Base-by-base conservation (phyloP, 495 filamentous ascomycete genomes). In the Alectoria sarmentosa region DNA sequence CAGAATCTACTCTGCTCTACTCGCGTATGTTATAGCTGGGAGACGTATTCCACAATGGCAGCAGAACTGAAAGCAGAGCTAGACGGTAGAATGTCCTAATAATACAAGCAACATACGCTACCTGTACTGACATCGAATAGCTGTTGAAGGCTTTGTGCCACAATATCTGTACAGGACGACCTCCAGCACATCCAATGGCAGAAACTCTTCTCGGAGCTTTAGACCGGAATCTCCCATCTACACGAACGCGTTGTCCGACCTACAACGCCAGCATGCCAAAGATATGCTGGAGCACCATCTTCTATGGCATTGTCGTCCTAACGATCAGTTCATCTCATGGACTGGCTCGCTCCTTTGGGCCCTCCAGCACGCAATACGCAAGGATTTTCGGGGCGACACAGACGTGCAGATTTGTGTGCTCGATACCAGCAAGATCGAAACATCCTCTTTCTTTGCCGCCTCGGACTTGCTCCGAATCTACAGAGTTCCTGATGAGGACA, bases 311-410 rank as follows among this genome's bases (percentile, higher is more conserved):
- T 9, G n/a, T n/a, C 28, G 3, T 26, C 11, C 55, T 6, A 37
- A 13, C 55, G 37, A 39, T 26, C 32, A 36, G 10, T 37, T 58
- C 15, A 37, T 58, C 32, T 58, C 55, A 21, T 58, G 55, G 55
- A 58, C 55, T 32, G n/a, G 28, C 55, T 58, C 55, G 17, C 55
- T 58, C 17, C 30, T 58, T 39, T 58, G 30, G 30, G 55, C 32
- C 17, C 55, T 58, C 7, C 37, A 36, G 23, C 37, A 36, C 37
- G 55, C 55, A 21, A 36, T 58, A 39, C 30, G 55, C 30, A 58
- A 58, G 30, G 37, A 36, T 13, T 21, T 21, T 58, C 55, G 10
- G 9, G 46, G 46, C 23, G 46, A 28, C n/a, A 49, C 1, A 26
- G 15, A 58, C 55, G n/a, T 58, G 13, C 32, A 58, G 30, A 36